phyloP scores from a whole-genome alignment of 495 filamentous ascomycete genomes.

The Lasiosphaeriaceae sp. region DNA sequence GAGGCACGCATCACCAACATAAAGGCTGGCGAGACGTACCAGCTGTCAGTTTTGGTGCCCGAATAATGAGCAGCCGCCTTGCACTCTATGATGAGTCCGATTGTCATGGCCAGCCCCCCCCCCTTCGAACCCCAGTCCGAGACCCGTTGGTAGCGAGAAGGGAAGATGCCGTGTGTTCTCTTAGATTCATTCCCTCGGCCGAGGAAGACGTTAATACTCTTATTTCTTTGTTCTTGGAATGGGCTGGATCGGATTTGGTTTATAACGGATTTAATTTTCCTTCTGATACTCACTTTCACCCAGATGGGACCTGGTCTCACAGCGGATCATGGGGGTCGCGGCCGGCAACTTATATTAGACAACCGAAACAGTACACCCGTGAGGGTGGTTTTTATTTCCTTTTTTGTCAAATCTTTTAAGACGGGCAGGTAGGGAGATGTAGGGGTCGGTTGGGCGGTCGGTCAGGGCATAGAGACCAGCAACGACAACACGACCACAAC shows the following conservation, averaged over 20 bases:
- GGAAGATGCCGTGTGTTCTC: background rate
- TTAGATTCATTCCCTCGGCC: background rate
- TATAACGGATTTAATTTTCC: background rate
- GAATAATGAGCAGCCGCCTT: constrained; percentile 5
- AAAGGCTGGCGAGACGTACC: constrained; percentile 34
- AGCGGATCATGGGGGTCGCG: background rate
- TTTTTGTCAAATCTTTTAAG: background rate
- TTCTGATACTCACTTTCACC: background rate
- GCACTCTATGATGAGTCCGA: background rate
- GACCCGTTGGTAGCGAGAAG: background rate
- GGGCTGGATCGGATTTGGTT: background rate
- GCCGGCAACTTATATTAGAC: background rate
- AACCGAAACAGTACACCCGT: background rate
- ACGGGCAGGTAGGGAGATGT: background rate
- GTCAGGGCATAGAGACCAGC: too few relatives aligned
- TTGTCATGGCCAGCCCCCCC: background rate
- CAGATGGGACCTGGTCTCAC: background rate
- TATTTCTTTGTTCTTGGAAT: background rate
- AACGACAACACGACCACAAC: too few relatives aligned
- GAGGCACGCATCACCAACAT: constrained; percentile 37
- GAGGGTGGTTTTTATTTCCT: background rate
- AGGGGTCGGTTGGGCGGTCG: background rate
- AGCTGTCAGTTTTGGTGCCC: constrained; percentile 38
- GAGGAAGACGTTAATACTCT: background rate
- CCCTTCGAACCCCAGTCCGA: background rate